These are phyloP conservation scores for Lavandula angustifolia DNA, from an alignment of 257 asterid genomes.

Conservation along the genomic window DNA sequence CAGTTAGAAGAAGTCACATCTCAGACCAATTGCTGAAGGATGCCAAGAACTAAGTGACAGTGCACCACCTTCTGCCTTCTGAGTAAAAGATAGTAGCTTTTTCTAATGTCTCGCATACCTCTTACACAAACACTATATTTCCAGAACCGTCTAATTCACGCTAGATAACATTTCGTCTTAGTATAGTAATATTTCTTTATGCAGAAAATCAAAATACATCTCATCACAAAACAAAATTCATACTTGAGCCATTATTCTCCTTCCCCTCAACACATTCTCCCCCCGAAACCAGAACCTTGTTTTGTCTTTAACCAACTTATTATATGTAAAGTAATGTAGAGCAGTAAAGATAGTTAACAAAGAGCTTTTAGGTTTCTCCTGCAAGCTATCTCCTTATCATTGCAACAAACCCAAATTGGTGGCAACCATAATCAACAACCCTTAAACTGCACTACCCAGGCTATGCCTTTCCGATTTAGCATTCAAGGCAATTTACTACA, in stretches of 20 bases:
- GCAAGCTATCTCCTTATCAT: not conserved
- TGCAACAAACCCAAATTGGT: not conserved
- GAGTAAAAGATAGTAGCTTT: not conserved
- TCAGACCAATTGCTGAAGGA: not conserved
- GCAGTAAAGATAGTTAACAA: not conserved
- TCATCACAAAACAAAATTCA: not conserved
- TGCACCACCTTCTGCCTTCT: not conserved
- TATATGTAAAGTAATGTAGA: not conserved
- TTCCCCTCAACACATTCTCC: constrained; percentile 2
- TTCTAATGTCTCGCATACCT: not conserved
- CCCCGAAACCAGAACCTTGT: too few relatives aligned
- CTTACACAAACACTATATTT: constrained; percentile 15
- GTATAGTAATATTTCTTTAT: not conserved
- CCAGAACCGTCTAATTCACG: not conserved
- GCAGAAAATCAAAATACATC: not conserved
- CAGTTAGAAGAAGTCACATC: not conserved
- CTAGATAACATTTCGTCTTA: not conserved
- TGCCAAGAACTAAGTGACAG: not conserved
- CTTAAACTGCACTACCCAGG: not conserved
- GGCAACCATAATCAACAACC: not conserved
- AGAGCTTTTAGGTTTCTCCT: not conserved
- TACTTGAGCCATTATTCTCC: not conserved
- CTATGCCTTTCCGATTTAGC: not conserved
- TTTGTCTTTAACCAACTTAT: too few relatives aligned
- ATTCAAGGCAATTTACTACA: not conserved